Conservation (phyloP, 140 eudicot genomes). For the Ambrosia hybrid region DNA sequence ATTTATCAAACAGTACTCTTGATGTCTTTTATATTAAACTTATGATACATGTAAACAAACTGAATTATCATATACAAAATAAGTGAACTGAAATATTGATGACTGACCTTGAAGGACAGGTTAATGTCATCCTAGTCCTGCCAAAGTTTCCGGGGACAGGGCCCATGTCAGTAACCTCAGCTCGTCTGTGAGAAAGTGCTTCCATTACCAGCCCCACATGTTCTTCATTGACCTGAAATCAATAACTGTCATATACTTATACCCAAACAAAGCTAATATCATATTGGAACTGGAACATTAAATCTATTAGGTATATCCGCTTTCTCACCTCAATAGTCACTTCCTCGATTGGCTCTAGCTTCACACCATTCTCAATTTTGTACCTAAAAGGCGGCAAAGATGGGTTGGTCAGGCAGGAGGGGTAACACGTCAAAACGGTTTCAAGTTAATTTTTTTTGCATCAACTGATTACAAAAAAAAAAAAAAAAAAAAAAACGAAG, state of each 20-base stretch:
- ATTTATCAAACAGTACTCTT: not conserved
- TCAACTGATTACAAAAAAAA: not conserved
- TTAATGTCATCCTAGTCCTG: conserved; percentile 74
- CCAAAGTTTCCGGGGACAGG: conserved; percentile 94
- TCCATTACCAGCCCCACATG: conserved; percentile 97
- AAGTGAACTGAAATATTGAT: not conserved
- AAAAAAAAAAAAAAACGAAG: not conserved
- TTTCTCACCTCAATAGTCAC: conserved; percentile 79
- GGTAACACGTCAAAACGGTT: conserved; percentile 1
- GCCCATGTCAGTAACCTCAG: conserved; percentile 89
- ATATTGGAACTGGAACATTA: not conserved
- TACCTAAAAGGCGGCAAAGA: conserved; percentile 52
- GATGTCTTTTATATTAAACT: not conserved
- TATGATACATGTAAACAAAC: not conserved
- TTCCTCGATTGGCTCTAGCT: conserved; percentile 98
- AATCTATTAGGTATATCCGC: not conserved
- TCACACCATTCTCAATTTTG: conserved; percentile 61
- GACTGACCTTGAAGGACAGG: conserved; percentile 89
- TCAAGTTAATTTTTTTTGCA: not conserved
- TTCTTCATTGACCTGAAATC: conserved; percentile 77
- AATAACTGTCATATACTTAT: not conserved
- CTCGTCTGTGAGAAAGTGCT: conserved; percentile 94
- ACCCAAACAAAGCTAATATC: not conserved
- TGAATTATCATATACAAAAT: not conserved
- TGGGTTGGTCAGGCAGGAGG: not conserved